Conservation (phyloP, 73 alveolate species). For the Tetrahymena malaccensis region DNA sequence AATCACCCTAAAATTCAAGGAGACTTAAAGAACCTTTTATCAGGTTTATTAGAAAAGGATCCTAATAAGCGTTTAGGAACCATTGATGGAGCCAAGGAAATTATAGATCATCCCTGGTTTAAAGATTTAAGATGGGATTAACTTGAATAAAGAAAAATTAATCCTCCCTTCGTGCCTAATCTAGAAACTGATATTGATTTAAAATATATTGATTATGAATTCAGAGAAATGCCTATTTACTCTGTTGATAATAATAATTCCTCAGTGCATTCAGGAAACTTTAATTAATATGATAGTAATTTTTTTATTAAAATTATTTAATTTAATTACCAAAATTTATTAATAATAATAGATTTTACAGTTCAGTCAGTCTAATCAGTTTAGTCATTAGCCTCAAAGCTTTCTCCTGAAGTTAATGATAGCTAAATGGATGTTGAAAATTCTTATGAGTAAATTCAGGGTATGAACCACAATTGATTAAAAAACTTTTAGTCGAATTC, state of each 20-base stretch:
- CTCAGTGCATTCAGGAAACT: not conserved
- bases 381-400: not conserved
- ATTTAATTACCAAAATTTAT: not conserved
- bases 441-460: not conserved
- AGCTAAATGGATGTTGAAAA: not conserved
- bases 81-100: slow-evolving; percentile 40
- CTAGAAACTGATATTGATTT: slow-evolving; percentile 27
- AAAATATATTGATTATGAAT: slow-evolving; percentile 46
- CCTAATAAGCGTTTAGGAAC: slow-evolving; percentile 39
- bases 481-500: not conserved
- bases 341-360: not conserved
- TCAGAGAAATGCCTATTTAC: slow-evolving; percentile 44
- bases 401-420: not conserved
- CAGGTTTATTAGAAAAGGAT: slow-evolving; percentile 31
- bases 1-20: slow-evolving; percentile 31
- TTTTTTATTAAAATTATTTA: not conserved
- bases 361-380: not conserved
- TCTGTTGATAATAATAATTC: slow-evolving; percentile 10
- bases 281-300: not conserved
- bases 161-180: slow-evolving; percentile 42
- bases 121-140: slow-evolving; percentile 38
- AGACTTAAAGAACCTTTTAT: slow-evolving; percentile 31
- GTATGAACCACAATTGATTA: not conserved
- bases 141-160: slow-evolving; percentile 1
- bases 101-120: slow-evolving; percentile 46